Evolutionary conservation across 202 grass and related monocot genomes (phyloP).

Genomic region (Panicum hallii): DNA sequence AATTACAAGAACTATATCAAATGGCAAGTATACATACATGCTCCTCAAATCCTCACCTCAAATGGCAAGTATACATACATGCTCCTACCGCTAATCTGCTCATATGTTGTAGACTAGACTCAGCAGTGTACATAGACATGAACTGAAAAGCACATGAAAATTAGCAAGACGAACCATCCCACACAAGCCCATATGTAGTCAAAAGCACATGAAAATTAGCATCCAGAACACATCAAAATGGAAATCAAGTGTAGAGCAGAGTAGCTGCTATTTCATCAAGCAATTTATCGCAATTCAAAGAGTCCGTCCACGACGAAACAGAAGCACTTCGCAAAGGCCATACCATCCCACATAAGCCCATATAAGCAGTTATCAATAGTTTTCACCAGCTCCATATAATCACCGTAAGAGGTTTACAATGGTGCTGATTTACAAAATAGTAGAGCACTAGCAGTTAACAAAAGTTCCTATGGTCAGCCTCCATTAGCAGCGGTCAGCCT

Average conservation of each 20-base stretch:
- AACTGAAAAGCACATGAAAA: background rate
- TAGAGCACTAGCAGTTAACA: too few relatives aligned
- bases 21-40: too few relatives aligned
- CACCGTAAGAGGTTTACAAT: too few relatives aligned
- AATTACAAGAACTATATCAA: constrained; percentile 3
- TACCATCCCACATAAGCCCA: background rate
- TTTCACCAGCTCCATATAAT: too few relatives aligned
- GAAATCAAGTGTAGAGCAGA: background rate
- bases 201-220: too few relatives aligned
- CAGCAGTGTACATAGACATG: background rate
- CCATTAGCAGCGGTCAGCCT: too few relatives aligned
- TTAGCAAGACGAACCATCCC: background rate
- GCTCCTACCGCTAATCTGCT: background rate
- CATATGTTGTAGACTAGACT: background rate
- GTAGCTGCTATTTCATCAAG: background rate
- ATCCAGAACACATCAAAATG: background rate
- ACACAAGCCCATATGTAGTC: too few relatives aligned
- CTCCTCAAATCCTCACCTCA: constrained; percentile 57
- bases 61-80: background rate
- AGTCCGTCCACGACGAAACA: background rate
- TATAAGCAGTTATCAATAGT: too few relatives aligned
- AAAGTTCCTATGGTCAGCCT: too few relatives aligned
- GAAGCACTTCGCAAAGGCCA: background rate
- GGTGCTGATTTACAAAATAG: too few relatives aligned
- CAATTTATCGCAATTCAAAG: too few relatives aligned